A percentile compares a stretch with the other conserved stretches of the same genome.
Conservation (phyloP, 2,329 filamentous ascomycete species). For the Calonectria pauciramosa region DNA sequence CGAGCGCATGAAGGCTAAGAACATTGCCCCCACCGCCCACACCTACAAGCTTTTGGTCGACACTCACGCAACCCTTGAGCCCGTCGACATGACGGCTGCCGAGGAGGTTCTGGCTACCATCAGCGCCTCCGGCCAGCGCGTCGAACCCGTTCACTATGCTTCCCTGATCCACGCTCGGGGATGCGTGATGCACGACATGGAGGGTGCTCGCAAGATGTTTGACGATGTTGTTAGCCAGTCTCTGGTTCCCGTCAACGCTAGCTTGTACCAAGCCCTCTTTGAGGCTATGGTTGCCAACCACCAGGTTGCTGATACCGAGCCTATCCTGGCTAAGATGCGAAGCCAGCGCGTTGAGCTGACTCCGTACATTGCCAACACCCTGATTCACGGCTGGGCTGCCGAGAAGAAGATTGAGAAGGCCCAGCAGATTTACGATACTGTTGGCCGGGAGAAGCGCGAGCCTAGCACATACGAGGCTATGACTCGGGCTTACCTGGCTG, state of each 20-base stretch:
- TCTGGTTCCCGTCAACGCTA: constrained; percentile 80
- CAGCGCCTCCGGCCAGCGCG: constrained; percentile 77
- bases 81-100: constrained; percentile 88
- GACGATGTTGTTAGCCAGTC: constrained; percentile 80
- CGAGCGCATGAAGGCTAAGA: constrained; percentile 89
- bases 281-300: constrained; percentile 98
- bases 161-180: constrained; percentile 96
- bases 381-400: constrained; percentile 96
- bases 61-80: constrained; percentile 93
- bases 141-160: constrained; percentile 95
- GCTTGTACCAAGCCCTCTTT: constrained; percentile 95
- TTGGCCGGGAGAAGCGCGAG: constrained; percentile 85
- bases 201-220: constrained; percentile 85
- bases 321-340: constrained; percentile 82
- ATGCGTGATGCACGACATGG: constrained; percentile 92
- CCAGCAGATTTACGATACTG: constrained; percentile 82
- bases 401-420: constrained; percentile 86
- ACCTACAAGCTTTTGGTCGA: constrained; percentile 98
- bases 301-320: constrained; percentile 80
- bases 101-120: constrained; percentile 87
- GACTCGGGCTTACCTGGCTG: constrained; percentile 91
- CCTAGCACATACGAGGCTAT: constrained; percentile 99
- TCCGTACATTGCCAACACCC: constrained; percentile 97
- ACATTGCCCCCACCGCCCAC: constrained; percentile 92
- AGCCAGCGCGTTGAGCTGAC: constrained; percentile 84